These are phyloP conservation scores for Capsicum chinense DNA, from an alignment of 257 asterid genomes.

Conservation along the genomic window DNA sequence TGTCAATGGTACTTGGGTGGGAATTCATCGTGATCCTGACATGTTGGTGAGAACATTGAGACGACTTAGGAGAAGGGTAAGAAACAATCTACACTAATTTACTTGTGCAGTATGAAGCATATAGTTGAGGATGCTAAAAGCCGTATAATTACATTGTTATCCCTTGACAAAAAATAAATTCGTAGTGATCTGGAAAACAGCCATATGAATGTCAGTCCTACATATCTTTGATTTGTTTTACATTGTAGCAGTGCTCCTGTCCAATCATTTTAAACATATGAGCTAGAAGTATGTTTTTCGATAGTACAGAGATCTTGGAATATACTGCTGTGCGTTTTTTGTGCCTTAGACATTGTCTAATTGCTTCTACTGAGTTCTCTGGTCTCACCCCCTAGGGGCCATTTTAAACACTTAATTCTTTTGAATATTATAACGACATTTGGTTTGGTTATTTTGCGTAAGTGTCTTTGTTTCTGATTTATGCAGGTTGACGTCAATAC, in stretches of 20 bases:
- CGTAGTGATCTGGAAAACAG: background rate
- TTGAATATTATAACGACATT: background rate
- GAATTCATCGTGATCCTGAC: slow-evolving; percentile 96
- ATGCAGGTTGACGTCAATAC: slow-evolving; percentile 92
- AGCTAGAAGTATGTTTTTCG: slow-evolving; percentile 8
- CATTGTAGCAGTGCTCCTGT: background rate
- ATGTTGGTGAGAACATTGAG: slow-evolving; percentile 95
- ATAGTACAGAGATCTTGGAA: background rate
- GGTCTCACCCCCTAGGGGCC: background rate
- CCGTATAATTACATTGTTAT: background rate
- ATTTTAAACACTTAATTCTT: background rate
- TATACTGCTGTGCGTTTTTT: background rate
- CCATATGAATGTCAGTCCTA: background rate
- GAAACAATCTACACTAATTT: slow-evolving; percentile 33
- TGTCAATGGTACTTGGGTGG: slow-evolving; percentile 98
- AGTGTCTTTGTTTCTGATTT: slow-evolving; percentile 25
- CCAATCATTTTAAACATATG: slow-evolving; percentile 1
- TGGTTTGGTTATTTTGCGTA: background rate
- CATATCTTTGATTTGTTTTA: slow-evolving; percentile 29
- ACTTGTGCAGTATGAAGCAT: background rate
- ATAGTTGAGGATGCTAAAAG: background rate
- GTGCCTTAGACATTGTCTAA: slow-evolving; percentile 2
- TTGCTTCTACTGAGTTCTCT: background rate
- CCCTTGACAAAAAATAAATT: background rate
- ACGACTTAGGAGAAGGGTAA: slow-evolving; percentile 89